These are phyloP conservation scores for Metschnikowia continentalis DNA, from an alignment of 805 yeast species.

Conservation along the genomic window DNA sequence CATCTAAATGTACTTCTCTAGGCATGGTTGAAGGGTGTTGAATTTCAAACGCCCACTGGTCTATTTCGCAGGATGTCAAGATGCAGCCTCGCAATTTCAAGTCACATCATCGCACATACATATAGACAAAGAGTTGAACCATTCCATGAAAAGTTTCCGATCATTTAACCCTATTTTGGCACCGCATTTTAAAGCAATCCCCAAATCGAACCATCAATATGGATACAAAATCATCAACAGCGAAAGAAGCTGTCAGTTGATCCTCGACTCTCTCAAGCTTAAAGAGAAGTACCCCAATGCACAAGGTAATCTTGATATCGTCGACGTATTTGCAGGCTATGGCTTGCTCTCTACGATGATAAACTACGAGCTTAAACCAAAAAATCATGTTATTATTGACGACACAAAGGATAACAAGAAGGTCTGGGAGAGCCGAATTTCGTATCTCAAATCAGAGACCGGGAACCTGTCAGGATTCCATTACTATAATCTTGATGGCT, in stretches of 20 bases:
- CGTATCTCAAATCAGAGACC: slow-evolving; percentile 20
- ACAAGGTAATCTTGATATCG: slow-evolving; percentile 39
- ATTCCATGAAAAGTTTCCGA: slow-evolving; percentile 15
- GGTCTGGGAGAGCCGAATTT: slow-evolving; percentile 28
- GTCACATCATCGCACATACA: not conserved
- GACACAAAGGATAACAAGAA: slow-evolving; percentile 28
- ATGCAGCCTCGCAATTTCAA: not conserved
- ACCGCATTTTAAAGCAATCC: slow-evolving; percentile 19
- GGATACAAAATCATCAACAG: slow-evolving; percentile 21
- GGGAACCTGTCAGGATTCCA: slow-evolving; percentile 31
- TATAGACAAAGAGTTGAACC: not conserved
- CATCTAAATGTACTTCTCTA: not conserved
- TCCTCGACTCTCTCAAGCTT: slow-evolving; percentile 48
- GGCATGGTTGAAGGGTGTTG: not conserved
- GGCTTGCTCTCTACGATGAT: slow-evolving; percentile 60
- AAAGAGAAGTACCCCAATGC: slow-evolving; percentile 33
- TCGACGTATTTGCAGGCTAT: slow-evolving; percentile 59
- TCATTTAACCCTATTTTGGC: slow-evolving; percentile 27
- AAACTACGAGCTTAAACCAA: slow-evolving; percentile 58
- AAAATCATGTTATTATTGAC: slow-evolving; percentile 61
- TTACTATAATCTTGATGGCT: slow-evolving; percentile 48
- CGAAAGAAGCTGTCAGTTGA: slow-evolving; percentile 25
- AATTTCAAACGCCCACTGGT: not conserved
- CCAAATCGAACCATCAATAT: slow-evolving; percentile 22
- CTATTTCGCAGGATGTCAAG: not conserved